These are phyloP conservation scores for Nigrograna mackinnonii DNA, from an alignment of 2,329 filamentous ascomycete species.

Conservation along the genomic window DNA sequence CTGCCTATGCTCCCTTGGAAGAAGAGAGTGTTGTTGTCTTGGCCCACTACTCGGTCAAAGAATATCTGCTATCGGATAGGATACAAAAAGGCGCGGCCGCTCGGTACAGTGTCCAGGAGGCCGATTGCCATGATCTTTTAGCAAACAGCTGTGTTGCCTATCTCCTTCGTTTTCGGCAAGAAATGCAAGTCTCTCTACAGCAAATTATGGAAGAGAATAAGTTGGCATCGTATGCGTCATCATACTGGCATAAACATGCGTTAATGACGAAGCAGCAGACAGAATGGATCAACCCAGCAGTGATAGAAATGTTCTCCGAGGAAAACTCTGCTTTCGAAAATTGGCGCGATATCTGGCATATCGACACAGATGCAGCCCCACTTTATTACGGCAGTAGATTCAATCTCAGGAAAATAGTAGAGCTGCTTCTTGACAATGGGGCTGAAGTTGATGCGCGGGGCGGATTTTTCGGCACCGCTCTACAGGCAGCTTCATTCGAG, in stretches of 20 bases:
- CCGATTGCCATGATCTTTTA: constrained; percentile 10
- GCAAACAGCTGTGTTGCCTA: constrained; percentile 18
- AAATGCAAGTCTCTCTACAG: neutral
- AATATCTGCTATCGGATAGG: constrained; percentile 24
- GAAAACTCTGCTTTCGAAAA: neutral
- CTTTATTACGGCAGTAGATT: neutral
- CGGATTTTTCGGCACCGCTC: neutral
- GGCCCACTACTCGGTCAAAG: constrained; percentile 32
- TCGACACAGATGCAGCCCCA: neutral
- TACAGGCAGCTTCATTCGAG: constrained; percentile 2
- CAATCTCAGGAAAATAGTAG: neutral
- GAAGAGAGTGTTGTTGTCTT: constrained; percentile 9
- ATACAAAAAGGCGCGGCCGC: constrained; percentile 5
- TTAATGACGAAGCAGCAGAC: neutral
- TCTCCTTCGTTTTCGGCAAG: constrained; percentile 15
- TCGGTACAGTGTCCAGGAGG: constrained; percentile 13
- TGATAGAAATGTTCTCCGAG: neutral
- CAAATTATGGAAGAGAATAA: neutral
- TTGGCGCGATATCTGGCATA: neutral
- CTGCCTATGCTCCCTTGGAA: constrained; percentile 11
- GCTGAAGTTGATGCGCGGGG: neutral
- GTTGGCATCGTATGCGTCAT: neutral
- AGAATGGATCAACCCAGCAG: neutral
- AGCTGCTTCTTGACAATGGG: neutral
- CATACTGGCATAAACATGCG: neutral